phyloP scores from a whole-genome alignment of 2,329 filamentous ascomycete species.

The Botrytis aclada region DNA sequence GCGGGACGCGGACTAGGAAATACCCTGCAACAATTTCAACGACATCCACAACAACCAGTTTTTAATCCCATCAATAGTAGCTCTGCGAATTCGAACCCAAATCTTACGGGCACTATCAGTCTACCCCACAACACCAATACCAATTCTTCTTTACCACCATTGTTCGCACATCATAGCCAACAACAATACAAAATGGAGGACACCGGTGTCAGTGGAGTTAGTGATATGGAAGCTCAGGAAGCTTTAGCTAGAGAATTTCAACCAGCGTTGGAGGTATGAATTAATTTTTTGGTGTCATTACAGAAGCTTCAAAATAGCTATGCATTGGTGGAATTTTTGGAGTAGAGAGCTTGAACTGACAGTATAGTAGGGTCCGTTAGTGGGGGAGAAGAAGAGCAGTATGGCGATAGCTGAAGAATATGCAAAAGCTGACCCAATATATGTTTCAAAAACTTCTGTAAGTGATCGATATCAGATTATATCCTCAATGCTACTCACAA shows the following conservation, averaged over 20 bases:
- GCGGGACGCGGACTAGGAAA: slow-evolving; percentile 14
- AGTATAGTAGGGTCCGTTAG: slow-evolving; percentile 67
- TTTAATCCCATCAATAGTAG: slow-evolving; percentile 14
- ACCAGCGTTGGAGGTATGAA: slow-evolving; percentile 53
- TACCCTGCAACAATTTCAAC: slow-evolving; percentile 17
- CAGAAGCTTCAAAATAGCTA: not conserved
- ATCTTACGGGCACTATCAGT: not conserved
- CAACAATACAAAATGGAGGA: slow-evolving; percentile 31
- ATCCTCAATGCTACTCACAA: slow-evolving; percentile 12
- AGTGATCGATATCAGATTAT: slow-evolving; percentile 38
- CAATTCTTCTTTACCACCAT: slow-evolving; percentile 21
- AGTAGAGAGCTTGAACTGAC: slow-evolving; percentile 34
- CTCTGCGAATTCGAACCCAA: not conserved
- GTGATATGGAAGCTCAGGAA: slow-evolving; percentile 50
- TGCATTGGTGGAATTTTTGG: slow-evolving; percentile 10
- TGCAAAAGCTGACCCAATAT: slow-evolving; percentile 80
- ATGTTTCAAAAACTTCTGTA: slow-evolving; percentile 84
- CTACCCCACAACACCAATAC: slow-evolving; percentile 21
- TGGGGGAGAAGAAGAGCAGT: slow-evolving; percentile 75
- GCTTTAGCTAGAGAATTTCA: slow-evolving; percentile 58
- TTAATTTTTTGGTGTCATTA: not conserved
- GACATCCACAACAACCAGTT: slow-evolving; percentile 18
- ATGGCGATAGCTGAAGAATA: slow-evolving; percentile 80
- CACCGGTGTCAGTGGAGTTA: slow-evolving; percentile 17
- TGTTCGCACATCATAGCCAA: slow-evolving; percentile 17